phyloP scores from a whole-genome alignment of 164 flowering plant species.

The Kalanchoe fedtschenkoi region DNA sequence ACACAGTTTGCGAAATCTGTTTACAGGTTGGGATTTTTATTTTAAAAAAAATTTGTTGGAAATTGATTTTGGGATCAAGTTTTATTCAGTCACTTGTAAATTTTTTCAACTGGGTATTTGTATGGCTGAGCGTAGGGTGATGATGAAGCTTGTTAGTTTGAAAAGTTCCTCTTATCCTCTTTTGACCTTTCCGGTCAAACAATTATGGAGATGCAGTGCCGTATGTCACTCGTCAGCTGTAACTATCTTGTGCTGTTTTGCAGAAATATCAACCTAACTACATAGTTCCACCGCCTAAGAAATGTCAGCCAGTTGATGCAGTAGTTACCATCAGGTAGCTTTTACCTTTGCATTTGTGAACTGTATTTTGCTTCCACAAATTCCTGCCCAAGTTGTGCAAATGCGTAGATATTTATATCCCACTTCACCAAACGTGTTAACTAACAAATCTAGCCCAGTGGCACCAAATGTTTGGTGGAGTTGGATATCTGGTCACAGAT shows the following conservation, averaged over 20 bases:
- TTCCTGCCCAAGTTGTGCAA: not conserved
- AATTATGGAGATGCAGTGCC: not conserved
- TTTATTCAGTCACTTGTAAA: not conserved
- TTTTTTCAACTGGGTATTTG: not conserved
- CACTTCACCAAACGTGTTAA: constrained; percentile 1
- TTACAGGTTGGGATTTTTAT: constrained; percentile 4
- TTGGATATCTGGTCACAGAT: not conserved
- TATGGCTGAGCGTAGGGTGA: not conserved
- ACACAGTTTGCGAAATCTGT: constrained; percentile 15
- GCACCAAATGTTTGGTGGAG: not conserved
- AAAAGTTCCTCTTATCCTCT: not conserved
- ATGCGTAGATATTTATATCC: not conserved
- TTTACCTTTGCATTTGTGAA: not conserved
- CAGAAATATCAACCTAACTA: not conserved
- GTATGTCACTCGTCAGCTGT: not conserved
- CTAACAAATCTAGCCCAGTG: not conserved
- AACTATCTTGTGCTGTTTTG: not conserved
- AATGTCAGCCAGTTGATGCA: not conserved
- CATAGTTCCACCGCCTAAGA: not conserved
- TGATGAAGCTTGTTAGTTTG: not conserved
- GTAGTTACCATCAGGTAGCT: constrained; percentile 1
- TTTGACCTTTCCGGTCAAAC: not conserved
- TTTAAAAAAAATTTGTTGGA: not conserved
- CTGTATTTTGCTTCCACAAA: not conserved
- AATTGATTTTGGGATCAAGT: not conserved